Percentiles rank a stretch among this genome's conserved stretches.
These are phyloP conservation scores for Myriosclerotinia duriaeana DNA, from an alignment of 2,329 filamentous ascomycete genomes.

Conservation along the genomic window DNA sequence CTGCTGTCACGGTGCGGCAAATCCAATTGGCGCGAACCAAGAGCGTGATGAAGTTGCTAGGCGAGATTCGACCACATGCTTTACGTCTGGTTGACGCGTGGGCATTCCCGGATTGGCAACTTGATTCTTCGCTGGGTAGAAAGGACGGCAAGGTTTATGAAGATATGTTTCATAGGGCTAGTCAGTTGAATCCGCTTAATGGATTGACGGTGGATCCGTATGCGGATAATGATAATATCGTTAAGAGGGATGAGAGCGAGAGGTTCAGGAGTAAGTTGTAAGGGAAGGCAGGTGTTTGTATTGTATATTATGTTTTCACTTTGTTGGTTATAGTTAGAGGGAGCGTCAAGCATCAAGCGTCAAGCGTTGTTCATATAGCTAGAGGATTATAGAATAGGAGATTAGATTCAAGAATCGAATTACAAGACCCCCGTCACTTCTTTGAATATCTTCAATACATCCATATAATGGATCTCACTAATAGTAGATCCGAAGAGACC, in stretches of 20 bases:
- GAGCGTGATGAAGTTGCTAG: slow-evolving; percentile 66
- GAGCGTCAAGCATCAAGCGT: not conserved
- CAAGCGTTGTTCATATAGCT: not conserved
- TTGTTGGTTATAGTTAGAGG: not conserved
- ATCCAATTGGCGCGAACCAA: slow-evolving; percentile 68
- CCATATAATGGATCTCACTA: not conserved
- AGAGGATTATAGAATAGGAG: slow-evolving; percentile 4
- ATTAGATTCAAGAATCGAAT: not conserved
- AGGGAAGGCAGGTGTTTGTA: not conserved
- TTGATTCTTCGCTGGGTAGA: slow-evolving; percentile 68
- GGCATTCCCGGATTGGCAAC: slow-evolving; percentile 76
- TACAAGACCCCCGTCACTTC: not conserved
- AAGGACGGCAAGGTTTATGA: slow-evolving; percentile 75
- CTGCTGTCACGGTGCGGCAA: slow-evolving; percentile 69
- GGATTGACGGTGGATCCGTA: slow-evolving; percentile 70
- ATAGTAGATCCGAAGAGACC: not conserved
- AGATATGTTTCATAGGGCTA: slow-evolving; percentile 72
- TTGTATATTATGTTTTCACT: not conserved
- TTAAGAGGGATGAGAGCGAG: slow-evolving; percentile 57
- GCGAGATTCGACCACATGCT: slow-evolving; percentile 72
- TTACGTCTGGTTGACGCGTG: slow-evolving; percentile 70
- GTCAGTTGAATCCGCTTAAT: slow-evolving; percentile 72
- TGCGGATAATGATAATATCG: slow-evolving; percentile 59
- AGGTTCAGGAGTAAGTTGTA: slow-evolving; percentile 53
- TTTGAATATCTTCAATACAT: not conserved